phyloP scores from a whole-genome alignment of 179 eudicot species.

The Corrigiola litoralis region DNA sequence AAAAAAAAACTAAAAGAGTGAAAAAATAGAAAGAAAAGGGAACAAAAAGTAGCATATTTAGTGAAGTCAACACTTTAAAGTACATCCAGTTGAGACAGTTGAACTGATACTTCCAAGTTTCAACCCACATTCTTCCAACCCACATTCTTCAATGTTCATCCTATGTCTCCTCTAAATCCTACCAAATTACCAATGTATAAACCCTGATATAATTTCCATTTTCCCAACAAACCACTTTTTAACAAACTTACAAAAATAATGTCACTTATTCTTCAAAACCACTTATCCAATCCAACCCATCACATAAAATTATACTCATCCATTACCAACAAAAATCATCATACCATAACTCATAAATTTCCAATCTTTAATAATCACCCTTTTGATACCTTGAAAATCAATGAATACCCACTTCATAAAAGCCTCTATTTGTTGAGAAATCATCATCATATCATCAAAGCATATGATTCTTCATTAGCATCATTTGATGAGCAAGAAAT shows the following conservation, averaged over 20 bases:
- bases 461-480: conserved; percentile 20
- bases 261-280: conserved; percentile 45
- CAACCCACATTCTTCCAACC: too few relatives aligned
- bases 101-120: too few relatives aligned
- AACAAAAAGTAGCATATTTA: too few relatives aligned
- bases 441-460: conserved; percentile 16
- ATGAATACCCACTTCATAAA: conserved; percentile 8
- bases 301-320: conserved; percentile 22
- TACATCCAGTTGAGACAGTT: too few relatives aligned
- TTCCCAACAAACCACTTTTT: not conserved
- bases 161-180: too few relatives aligned
- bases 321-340: conserved; percentile 12
- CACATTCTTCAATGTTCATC: too few relatives aligned
- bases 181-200: too few relatives aligned
- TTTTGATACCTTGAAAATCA: not conserved
- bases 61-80: too few relatives aligned
- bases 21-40: too few relatives aligned
- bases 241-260: conserved; percentile 11
- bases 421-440: conserved; percentile 5
- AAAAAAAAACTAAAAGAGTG: too few relatives aligned
- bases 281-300: conserved; percentile 28
- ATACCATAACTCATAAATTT: conserved; percentile 24
- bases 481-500: conserved; percentile 8
- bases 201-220: not conserved
- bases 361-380: conserved; percentile 14